Evolutionary conservation across 2,329 filamentous ascomycete species (phyloP).

Genomic region (Alternaria incomplexa): DNA sequence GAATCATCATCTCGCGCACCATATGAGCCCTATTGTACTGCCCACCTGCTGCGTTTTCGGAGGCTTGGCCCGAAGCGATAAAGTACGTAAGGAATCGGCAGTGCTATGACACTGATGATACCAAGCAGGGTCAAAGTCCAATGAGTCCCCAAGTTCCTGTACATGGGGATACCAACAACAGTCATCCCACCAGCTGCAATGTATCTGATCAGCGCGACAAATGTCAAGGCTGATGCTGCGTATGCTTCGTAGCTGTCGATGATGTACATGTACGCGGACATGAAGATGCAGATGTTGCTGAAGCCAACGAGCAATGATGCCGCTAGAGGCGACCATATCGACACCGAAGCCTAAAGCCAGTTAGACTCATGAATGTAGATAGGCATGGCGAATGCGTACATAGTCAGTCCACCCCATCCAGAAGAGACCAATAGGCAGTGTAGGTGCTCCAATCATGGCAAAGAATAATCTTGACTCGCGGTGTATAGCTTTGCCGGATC

Average conservation of each 20-base stretch:
- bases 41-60: conserved; percentile 7
- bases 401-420: conserved; percentile 65
- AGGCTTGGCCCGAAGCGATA: conserved; percentile 48
- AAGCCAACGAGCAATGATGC: conserved; percentile 51
- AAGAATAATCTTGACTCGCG: conserved; percentile 63
- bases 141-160: conserved; percentile 47
- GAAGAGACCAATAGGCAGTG: conserved; percentile 60
- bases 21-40: background rate
- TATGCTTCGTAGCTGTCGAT: conserved; percentile 64
- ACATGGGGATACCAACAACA: conserved; percentile 49
- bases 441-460: conserved; percentile 58
- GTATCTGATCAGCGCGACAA: conserved; percentile 50
- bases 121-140: conserved; percentile 43
- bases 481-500: conserved; percentile 47
- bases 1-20: background rate
- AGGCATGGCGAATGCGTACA: conserved; percentile 10
- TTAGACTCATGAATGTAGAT: background rate
- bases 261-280: conserved; percentile 62
- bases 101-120: conserved; percentile 37
- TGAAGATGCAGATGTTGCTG: conserved; percentile 43
- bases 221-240: conserved; percentile 57
- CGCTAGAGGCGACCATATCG: conserved; percentile 38
- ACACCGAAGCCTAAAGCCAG: background rate
- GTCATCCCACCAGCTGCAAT: conserved; percentile 51
- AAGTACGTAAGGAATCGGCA: conserved; percentile 53